These are phyloP conservation scores for Fusarium sp. DNA, from an alignment of 2,329 filamentous ascomycete genomes.

Conservation along the genomic window DNA sequence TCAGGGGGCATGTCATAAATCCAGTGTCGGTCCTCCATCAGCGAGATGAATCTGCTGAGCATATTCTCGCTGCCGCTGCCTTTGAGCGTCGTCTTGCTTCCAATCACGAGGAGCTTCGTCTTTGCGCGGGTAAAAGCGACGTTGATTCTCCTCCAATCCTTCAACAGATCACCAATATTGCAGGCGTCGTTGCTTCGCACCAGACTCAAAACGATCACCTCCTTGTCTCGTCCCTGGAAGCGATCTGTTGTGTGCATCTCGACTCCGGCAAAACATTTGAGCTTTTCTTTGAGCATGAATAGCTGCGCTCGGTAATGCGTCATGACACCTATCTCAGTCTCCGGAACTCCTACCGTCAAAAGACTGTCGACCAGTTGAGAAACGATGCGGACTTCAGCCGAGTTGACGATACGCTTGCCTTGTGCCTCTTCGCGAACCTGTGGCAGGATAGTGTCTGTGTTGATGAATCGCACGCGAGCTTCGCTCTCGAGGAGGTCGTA, in stretches of 20 bases:
- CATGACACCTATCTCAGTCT: constrained; percentile 88
- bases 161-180: constrained; percentile 88
- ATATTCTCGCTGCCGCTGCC: constrained; percentile 78
- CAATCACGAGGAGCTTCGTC: constrained; percentile 89
- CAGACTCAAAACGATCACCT: constrained; percentile 86
- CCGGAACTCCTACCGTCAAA: constrained; percentile 78
- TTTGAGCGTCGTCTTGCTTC: constrained; percentile 83
- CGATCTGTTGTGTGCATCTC: constrained; percentile 98
- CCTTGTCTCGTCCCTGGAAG: constrained; percentile 96
- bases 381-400: constrained; percentile 81
- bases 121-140: constrained; percentile 94
- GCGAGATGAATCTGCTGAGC: constrained; percentile 76
- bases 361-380: constrained; percentile 84
- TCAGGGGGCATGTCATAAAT: constrained; percentile 75
- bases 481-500: constrained; percentile 74
- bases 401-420: constrained; percentile 89
- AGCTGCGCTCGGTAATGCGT: constrained; percentile 97
- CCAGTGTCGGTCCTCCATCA: constrained; percentile 86
- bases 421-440: constrained; percentile 76
- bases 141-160: constrained; percentile 93
- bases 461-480: constrained; percentile 84
- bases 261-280: constrained; percentile 71
- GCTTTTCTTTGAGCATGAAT: constrained; percentile 78
- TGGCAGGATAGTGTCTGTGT: constrained; percentile 81
- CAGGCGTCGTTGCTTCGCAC: constrained; percentile 87